Evolutionary conservation across 83 land plant species (phyloP).

Genomic region (Diphasiastrum complanatum): DNA sequence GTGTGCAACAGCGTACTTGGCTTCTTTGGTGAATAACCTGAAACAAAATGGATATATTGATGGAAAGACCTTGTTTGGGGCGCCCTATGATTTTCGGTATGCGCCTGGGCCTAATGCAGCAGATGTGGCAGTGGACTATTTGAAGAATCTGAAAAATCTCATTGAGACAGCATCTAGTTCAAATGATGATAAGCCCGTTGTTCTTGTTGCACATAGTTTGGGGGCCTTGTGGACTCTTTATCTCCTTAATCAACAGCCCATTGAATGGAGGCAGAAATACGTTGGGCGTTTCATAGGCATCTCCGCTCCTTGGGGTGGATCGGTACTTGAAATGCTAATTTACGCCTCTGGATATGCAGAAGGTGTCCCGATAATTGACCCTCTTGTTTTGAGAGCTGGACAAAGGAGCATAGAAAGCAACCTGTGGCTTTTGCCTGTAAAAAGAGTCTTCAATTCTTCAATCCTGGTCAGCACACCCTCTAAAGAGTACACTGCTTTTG

Average conservation of each 20-base stretch:
- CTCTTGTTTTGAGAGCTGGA: conserved; percentile 58
- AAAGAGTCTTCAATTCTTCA: conserved; percentile 35
- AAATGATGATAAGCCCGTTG: conserved; percentile 64
- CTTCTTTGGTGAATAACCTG: conserved; percentile 47
- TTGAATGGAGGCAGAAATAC: conserved; percentile 54
- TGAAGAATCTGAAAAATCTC: conserved; percentile 47
- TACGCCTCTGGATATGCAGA: conserved; percentile 83
- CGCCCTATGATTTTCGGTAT: conserved; percentile 90
- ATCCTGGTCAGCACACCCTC: conserved; percentile 41
- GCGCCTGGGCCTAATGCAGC: conserved; percentile 69
- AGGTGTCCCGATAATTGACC: conserved; percentile 63
- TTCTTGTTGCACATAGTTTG: conserved; percentile 78
- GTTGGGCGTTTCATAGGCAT: conserved; percentile 64
- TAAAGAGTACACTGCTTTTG: conserved; percentile 43
- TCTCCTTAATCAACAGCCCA: conserved; percentile 55
- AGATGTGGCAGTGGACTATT: conserved; percentile 46
- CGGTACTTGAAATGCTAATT: conserved; percentile 64
- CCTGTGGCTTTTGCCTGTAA: conserved; percentile 75
- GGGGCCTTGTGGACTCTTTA: conserved; percentile 75
- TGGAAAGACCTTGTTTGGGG: conserved; percentile 69
- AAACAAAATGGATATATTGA: conserved; percentile 58
- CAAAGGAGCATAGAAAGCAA: conserved; percentile 85
- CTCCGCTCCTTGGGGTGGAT: conserved; percentile 86
- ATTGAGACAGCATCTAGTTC: conserved; percentile 51
- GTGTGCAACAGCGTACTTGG: conserved; percentile 63